Evolutionary conservation across 164 flowering plant species (phyloP).

Genomic region (Taxillus chinensis): DNA sequence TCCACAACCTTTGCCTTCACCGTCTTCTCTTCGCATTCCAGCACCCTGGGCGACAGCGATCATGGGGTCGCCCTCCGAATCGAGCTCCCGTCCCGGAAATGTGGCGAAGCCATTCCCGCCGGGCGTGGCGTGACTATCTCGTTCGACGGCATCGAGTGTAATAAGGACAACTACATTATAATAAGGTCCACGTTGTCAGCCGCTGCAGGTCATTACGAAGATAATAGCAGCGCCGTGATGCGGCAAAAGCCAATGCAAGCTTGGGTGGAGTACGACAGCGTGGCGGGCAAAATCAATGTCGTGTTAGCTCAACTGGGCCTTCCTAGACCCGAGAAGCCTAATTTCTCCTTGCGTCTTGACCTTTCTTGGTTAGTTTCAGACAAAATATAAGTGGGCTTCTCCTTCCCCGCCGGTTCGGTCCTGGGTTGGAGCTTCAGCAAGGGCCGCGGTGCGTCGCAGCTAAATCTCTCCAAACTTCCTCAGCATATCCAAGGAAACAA

Average conservation of each 20-base stretch:
- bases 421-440: slow-evolving; percentile 29
- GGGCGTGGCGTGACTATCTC: slow-evolving; percentile 27
- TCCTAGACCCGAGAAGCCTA: slow-evolving; percentile 15
- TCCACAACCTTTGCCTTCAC: slow-evolving; percentile 27
- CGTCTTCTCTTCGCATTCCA: slow-evolving; percentile 14
- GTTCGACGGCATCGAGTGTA: slow-evolving; percentile 24
- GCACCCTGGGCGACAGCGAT: slow-evolving; percentile 24
- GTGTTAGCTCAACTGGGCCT: slow-evolving; percentile 11
- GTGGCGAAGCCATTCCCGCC: slow-evolving; percentile 8
- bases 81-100: slow-evolving; percentile 5
- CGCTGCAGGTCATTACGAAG: slow-evolving; percentile 13
- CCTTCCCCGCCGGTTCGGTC: slow-evolving; percentile 21
- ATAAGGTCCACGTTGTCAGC: slow-evolving; percentile 15
- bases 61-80: slow-evolving; percentile 13
- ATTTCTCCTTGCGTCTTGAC: slow-evolving; percentile 13
- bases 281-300: slow-evolving; percentile 8
- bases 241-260: slow-evolving; percentile 6
- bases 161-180: slow-evolving; percentile 23
- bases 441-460: slow-evolving; percentile 12
- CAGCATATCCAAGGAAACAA: slow-evolving; percentile 11
- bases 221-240: neutral
- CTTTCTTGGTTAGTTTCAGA: slow-evolving; percentile 15
- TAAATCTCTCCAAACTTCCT: slow-evolving; percentile 10
- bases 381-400: slow-evolving; percentile 27
- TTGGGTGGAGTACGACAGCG: neutral